Evolutionary conservation across 306 rosid species (phyloP), one percentile per base, ranked within the genome.

Genomic region (Betula pendula): DNA sequence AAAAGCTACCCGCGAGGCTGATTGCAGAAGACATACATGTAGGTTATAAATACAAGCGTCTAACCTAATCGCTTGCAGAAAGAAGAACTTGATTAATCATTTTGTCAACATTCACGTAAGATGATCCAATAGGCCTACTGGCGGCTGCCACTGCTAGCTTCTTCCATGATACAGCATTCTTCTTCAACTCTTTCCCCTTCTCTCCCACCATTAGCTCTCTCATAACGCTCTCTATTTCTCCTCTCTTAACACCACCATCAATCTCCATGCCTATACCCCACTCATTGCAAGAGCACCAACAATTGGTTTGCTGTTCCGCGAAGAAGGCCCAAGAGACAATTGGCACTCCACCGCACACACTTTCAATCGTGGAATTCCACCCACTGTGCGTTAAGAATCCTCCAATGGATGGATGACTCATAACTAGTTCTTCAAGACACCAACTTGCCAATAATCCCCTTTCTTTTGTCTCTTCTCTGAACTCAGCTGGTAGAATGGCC

Each of bases 281-380:
- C 1, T 93, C 91, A 22, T 38, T 76, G 11, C 89, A 82, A 22
- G 72, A 11, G 47, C 68, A 93, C 15, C 87, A 5, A n/a, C 93
- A 93, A 76, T 93, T 93, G 0, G 90, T 89, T 35, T 88, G 98
- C 22, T 93, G 98, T 27, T 93, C 97, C 0, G 90, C 93, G 5
- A 88, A 90, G 67, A 93, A 88, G 0, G 96, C 96, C 96, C 96
- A 93, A n/a, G 89, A 88, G 1, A 89, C 53, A 89, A 93, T 81
- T 3, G 93, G 90, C 17, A 93, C 89, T 11, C 96, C 96, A 0
- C 65, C 73, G 3, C 88, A 53, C 10, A 88, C 1, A 27, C 96
- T 93, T 75, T 93, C 98, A 14, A 90, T 9, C 0, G 90, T 90
- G 12, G 94, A 93, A 53, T 90, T 93, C 98, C 98, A 93, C 1